phyloP scores from a whole-genome alignment of 148 eudicot species.

The Rhododendron henanense region DNA sequence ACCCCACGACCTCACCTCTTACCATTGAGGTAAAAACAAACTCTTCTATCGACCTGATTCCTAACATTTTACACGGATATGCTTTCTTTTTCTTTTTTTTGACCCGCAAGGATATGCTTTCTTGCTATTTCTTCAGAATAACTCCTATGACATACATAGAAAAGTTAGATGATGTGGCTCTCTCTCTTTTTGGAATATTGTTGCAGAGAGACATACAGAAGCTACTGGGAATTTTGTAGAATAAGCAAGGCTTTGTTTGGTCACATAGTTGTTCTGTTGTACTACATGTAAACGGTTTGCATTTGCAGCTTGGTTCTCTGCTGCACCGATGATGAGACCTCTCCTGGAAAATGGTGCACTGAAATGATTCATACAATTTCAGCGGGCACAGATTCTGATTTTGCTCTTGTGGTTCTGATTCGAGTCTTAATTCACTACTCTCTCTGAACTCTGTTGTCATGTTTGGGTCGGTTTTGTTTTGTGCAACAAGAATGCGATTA shows the following conservation, averaged over 20 bases:
- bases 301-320: background rate
- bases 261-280: background rate
- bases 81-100: too few species aligned
- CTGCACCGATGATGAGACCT: background rate
- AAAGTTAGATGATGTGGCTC: background rate
- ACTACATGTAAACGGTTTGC: background rate
- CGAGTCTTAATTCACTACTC: background rate
- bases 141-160: too few species aligned
- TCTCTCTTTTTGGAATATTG: background rate
- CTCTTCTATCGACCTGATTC: background rate
- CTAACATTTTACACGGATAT: too few species aligned
- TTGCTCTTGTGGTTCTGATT: background rate
- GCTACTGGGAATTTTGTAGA: conserved; percentile 31
- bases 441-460: background rate
- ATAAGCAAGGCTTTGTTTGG: background rate
- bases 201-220: conserved; percentile 68
- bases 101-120: too few species aligned
- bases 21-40: conserved; percentile 51
- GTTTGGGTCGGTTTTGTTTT: background rate
- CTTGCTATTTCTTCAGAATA: too few species aligned
- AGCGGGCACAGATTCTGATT: background rate
- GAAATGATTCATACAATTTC: background rate
- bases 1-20: conserved; percentile 71
- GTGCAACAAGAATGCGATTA: background rate
- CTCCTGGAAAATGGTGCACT: background rate